These are phyloP conservation scores for Eucalyptus microcorys DNA, from an alignment of 345 rosid species.

Conservation along the genomic window DNA sequence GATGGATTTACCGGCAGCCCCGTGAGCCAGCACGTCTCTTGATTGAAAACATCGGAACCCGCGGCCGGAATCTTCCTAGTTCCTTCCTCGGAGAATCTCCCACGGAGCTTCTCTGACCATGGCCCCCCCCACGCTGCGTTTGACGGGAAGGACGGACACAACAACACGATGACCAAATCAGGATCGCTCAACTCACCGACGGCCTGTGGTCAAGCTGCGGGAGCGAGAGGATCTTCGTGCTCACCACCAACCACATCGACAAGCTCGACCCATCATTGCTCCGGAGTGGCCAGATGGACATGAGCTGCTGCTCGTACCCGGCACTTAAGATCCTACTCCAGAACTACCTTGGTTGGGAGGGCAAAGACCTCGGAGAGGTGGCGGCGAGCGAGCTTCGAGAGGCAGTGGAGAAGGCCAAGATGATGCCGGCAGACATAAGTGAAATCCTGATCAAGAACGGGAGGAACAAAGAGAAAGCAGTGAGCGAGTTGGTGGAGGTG, in stretches of 20 bases:
- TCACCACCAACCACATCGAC: neutral
- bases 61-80: too few species aligned
- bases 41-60: too few species aligned
- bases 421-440: neutral
- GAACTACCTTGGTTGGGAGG: neutral
- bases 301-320: neutral
- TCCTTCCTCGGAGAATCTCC: too few species aligned
- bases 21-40: too few species aligned
- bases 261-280: conserved; percentile 5
- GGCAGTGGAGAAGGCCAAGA: neutral
- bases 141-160: conserved; percentile 2
- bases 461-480: conserved; percentile 8
- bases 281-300: conserved; percentile 18
- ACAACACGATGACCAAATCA: conserved; percentile 57
- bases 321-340: conserved; percentile 33
- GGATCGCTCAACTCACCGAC: conserved; percentile 78
- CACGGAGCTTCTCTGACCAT: neutral
- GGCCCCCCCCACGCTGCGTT: neutral
- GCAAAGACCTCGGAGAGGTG: neutral
- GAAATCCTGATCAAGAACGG: conserved; percentile 46
- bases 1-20: too few species aligned
- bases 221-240: conserved; percentile 23
- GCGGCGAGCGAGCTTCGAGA: conserved; percentile 23
- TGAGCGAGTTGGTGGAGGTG: neutral
- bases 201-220: conserved; percentile 93